Percentiles rank a stretch among this genome's conserved stretches.
phyloP scores from a whole-genome alignment of 164 flowering plant genomes.

The Buxus sempervirens region DNA sequence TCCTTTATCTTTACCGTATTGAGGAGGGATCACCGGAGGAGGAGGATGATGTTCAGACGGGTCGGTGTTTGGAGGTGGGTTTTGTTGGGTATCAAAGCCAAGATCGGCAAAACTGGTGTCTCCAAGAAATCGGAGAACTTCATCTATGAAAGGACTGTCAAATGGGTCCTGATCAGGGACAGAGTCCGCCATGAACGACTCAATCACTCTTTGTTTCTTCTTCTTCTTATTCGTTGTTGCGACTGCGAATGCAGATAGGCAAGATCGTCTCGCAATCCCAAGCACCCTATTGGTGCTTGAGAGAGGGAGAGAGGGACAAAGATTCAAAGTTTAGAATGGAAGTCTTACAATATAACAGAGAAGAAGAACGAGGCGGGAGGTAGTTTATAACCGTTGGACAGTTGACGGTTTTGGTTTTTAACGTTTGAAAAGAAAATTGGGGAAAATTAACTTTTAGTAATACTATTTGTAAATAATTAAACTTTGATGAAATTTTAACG shows the following conservation, averaged over 20 bases:
- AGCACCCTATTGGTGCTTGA: constrained; percentile 12
- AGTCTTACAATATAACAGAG: background rate
- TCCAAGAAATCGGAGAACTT: background rate
- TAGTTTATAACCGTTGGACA: background rate
- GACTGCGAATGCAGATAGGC: background rate
- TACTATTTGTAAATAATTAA: no score
- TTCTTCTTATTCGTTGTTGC: background rate
- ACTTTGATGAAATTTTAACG: no score
- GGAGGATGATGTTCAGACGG: background rate
- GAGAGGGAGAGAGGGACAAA: background rate
- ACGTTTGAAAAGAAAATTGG: background rate
- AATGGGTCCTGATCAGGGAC: background rate
- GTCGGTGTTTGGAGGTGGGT: background rate
- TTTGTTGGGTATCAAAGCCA: background rate
- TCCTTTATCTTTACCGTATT: background rate
- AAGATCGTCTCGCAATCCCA: constrained; percentile 1
- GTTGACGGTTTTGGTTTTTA: background rate
- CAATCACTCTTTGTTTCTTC: background rate
- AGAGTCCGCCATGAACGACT: background rate
- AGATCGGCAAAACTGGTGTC: background rate
- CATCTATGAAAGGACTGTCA: background rate
- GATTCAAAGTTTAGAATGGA: background rate
- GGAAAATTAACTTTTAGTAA: no score
- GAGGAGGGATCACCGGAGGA: background rate
- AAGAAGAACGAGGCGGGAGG: background rate